Base-by-base conservation (phyloP, 116 monocot genomes). In the Posidonia oceanica region DNA sequence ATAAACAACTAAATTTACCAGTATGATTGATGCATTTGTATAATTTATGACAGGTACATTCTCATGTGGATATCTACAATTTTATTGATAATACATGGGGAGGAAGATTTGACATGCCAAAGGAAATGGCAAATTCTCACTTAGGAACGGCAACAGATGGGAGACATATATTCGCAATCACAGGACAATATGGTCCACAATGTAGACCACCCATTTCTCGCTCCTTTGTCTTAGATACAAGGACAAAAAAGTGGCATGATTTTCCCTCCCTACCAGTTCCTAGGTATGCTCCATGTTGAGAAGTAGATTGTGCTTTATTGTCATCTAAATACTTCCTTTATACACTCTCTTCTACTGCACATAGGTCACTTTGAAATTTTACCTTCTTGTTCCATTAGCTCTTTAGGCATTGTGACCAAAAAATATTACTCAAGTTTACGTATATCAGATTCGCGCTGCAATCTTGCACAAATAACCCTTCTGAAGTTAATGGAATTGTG, bases 71-170 rank as follows among this genome's bases (percentile, higher is more conserved):
- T 80, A 71, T 90, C 7, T 93, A 86, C 67, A 82, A 93, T 70
- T 93, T 99, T 74, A 66, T 76, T 20, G 73, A 76, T 66, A 81
- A 90, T 77, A 78, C 90, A 39, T 98, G 93, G 93, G 80, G 78
- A 59, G 84, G 67, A 72, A 83, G 84, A 73, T 81, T 99, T 79
- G 86, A 87, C 59, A 84, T 83, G 83, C 99, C 99, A n/a, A 86
- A 86, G 72, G 99, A 93, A 67, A 98, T 98, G 93, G 93, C 93
- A 64, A 81, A 98, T 81, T 92, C 97, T 71, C 97, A 97, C 79
- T 68, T 97, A 73, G 97, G 97, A 68, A 87, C 92, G 79, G 83
- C 76, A 57, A 92, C 86, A 38, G 92, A 97, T 82, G 89, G 96
- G 21, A 78, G 89, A 79, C 85, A 78, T 74, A 92, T 97, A 66